A percentile compares a stretch with the other conserved stretches of the same genome.
phyloP scores from a whole-genome alignment of 208 protist species.

The Zelonia costaricensis region DNA sequence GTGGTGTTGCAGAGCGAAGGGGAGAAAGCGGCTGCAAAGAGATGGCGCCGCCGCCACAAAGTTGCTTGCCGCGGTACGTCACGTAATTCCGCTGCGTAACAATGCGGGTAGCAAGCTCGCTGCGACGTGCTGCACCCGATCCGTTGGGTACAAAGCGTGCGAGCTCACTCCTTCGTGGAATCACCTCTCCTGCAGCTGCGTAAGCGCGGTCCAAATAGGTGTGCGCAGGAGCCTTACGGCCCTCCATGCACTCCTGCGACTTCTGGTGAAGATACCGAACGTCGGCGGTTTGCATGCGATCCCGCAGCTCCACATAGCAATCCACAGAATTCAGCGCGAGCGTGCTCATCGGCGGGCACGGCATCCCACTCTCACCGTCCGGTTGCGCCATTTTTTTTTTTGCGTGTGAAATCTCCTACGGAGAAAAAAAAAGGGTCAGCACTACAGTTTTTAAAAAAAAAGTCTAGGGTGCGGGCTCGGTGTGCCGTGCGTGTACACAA shows the following conservation, averaged over 20 bases:
- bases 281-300: conserved; percentile 10
- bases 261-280: conserved; percentile 10
- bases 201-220: background rate
- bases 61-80: background rate
- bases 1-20: background rate
- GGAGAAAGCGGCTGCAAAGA: background rate
- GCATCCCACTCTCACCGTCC: background rate
- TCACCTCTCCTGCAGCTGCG: too few relatives aligned
- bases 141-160: conserved; percentile 2
- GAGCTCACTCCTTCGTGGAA: background rate
- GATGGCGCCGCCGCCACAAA: conserved; percentile 3
- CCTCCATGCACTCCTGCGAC: conserved; percentile 5
- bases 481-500: too few relatives aligned
- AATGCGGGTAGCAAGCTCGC: conserved; percentile 14
- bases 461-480: too few relatives aligned
- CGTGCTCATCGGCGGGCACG: background rate
- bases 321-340: background rate
- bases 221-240: conserved; percentile 3
- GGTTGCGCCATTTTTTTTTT: conserved; percentile 18
- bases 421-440: too few relatives aligned
- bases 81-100: conserved; percentile 4
- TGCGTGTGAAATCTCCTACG: too few relatives aligned
- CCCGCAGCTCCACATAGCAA: conserved; percentile 17
- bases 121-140: conserved; percentile 1
- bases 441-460: too few relatives aligned